Conservation (phyloP, 352 stramenopile genomes). For the Pythium biforme region DNA sequence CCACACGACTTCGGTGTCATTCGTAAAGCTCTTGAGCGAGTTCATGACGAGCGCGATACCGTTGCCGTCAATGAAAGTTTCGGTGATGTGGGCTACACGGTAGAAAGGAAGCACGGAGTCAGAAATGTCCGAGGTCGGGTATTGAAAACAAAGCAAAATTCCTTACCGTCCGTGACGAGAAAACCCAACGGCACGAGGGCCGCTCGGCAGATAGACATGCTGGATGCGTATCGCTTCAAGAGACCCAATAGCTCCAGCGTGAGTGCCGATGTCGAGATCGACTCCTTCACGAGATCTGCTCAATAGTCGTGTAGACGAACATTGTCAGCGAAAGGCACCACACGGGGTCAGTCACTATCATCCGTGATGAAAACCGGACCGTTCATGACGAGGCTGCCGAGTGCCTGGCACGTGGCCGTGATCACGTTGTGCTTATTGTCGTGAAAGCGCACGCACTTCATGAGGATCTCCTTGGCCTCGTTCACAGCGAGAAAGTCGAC, state of each 20-base stretch:
- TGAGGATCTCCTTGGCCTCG: constrained; percentile 57
- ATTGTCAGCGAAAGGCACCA: neutral
- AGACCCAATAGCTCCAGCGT: constrained; percentile 56
- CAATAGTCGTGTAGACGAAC: too few species aligned
- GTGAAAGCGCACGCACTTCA: constrained; percentile 74
- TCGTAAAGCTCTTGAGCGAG: constrained; percentile 46
- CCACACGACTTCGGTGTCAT: constrained; percentile 73
- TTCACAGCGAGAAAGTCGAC: constrained; percentile 63
- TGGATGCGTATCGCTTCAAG: constrained; percentile 53
- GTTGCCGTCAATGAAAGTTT: constrained; percentile 63
- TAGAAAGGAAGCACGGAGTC: neutral
- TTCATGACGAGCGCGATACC: constrained; percentile 55
- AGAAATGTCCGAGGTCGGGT: neutral
- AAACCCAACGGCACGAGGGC: constrained; percentile 59
- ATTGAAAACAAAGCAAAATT: neutral
- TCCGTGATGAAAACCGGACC: too few species aligned
- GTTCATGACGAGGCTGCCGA: constrained; percentile 74
- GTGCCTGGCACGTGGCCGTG: constrained; percentile 48
- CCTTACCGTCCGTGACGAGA: constrained; percentile 60
- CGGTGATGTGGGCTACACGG: constrained; percentile 41
- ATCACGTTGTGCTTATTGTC: constrained; percentile 79
- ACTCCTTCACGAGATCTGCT: constrained; percentile 72
- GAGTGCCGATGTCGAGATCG: constrained; percentile 46
- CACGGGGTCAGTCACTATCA: too few species aligned
- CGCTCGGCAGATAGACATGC: constrained; percentile 45